These are phyloP conservation scores for Mycena kentingensis DNA, from an alignment of 768 basidiomycete species.

Conservation along the genomic window DNA sequence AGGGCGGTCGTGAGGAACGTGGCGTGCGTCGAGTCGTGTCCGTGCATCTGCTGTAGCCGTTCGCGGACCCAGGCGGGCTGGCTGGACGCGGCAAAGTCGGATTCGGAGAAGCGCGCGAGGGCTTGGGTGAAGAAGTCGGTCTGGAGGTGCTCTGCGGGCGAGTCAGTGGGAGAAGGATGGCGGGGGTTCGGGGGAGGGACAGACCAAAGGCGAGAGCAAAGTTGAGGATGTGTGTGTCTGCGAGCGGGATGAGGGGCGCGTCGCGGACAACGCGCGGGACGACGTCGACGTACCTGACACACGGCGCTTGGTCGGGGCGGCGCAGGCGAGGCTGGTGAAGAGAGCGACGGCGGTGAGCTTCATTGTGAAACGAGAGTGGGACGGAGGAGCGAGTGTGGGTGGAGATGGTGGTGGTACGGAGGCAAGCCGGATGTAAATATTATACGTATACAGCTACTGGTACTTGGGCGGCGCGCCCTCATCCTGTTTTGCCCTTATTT, in stretches of 20 bases:
- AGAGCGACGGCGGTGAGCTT: no score
- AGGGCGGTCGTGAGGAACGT: constrained; percentile 39
- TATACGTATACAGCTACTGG: not conserved
- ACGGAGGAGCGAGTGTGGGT: no score
- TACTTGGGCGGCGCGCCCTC: not conserved
- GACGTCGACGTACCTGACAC: no score
- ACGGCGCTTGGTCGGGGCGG: no score
- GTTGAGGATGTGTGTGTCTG: constrained; percentile 43
- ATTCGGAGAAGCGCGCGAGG: constrained; percentile 46
- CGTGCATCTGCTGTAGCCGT: constrained; percentile 52
- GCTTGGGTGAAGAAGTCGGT: constrained; percentile 45
- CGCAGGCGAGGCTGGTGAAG: no score
- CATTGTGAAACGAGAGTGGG: no score
- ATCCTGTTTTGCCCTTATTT: not conserved
- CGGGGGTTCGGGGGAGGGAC: not conserved
- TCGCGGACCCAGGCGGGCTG: constrained; percentile 51
- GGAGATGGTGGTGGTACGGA: no score
- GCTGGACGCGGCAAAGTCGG: constrained; percentile 49
- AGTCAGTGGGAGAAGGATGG: not conserved
- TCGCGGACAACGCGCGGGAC: no score
- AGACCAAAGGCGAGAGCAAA: constrained; percentile 46
- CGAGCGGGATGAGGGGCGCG: constrained; percentile 13
- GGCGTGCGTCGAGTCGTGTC: constrained; percentile 57
- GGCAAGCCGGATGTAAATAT: no score
- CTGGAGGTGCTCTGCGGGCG: constrained; percentile 40